Evolutionary conservation across 2,329 filamentous ascomycete genomes (phyloP), one percentile per base, ranked within the genome.

Genomic region (Botrytis byssoidea): DNA sequence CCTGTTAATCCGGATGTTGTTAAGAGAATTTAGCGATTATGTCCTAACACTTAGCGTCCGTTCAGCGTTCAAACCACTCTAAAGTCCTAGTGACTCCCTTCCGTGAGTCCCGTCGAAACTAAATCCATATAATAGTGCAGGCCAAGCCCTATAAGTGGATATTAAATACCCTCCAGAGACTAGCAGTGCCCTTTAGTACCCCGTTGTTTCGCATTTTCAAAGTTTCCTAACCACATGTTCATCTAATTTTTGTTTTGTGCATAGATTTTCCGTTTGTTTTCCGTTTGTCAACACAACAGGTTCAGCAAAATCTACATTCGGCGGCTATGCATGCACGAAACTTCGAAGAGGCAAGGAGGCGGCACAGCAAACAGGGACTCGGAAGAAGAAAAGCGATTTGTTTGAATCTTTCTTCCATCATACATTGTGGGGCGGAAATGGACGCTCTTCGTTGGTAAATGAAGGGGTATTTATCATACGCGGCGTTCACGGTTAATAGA

Each of bases 91-190:
- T 40, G 59, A 40, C 35, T 61, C 35, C 7, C 60, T 64, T 25
- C 16, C 61, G 37, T 44, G 25, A n/a, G 22, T 44, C 16, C 61
- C 37, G 25, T 44, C 37, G 25, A 64, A 64, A 42, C 16, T 8
- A 20, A 42, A 40, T 22, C 35, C n/a, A 22, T 42, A 42, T 40
- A 16, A 55, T 35, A 68, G 48, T 37, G 16, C 5, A n/a, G 20
- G 65, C 65, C 65, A 68, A 68, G 35, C 35, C 65, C 65, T 68
- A 55, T 7, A 40, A 22, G 65, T 68, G 65, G 65, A 68, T 68
- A 29, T 32, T 32, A 29, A 48, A 10, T 32, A 9, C 44, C n/a
- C 61, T 64, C 40, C 12, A n/a, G 25, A n/a, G 48, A 51, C 48
- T 51, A 51, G 48, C 48, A 25, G 32, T 14, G 16, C 14, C 29